A percentile compares a stretch with the other conserved stretches of the same genome.
These are phyloP conservation scores for Medicago ruthenica DNA, from an alignment of 306 rosid species.

Conservation along the genomic window DNA sequence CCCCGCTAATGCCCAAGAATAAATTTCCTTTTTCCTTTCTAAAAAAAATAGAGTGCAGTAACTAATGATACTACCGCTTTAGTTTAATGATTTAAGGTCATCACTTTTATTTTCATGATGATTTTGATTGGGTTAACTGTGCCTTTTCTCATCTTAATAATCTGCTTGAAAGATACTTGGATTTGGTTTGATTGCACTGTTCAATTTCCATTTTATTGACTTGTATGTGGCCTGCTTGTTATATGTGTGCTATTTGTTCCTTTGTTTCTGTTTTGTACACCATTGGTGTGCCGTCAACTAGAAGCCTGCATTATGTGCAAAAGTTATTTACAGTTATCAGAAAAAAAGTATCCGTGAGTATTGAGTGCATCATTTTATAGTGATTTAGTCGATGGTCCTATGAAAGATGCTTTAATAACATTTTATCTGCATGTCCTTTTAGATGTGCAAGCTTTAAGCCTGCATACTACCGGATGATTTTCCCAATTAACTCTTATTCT, in stretches of 20 bases:
- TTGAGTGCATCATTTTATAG: background rate
- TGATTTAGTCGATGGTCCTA: background rate
- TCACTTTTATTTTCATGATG: conserved; percentile 3
- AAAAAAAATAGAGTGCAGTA: background rate
- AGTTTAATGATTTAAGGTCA: conserved; percentile 11
- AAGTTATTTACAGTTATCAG: background rate
- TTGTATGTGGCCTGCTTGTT: conserved; percentile 2
- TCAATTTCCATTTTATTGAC: conserved; percentile 8
- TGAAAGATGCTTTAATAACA: background rate
- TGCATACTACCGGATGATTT: background rate
- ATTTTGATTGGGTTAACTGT: conserved; percentile 8
- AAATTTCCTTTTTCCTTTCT: background rate
- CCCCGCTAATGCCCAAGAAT: background rate
- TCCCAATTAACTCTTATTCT: background rate
- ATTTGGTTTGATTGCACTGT: conserved; percentile 27
- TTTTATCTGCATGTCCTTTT: background rate
- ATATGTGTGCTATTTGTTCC: background rate
- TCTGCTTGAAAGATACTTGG: conserved; percentile 18
- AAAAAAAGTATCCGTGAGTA: background rate
- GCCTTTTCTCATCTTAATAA: conserved; percentile 27
- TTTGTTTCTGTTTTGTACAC: background rate
- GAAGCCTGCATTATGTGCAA: background rate
- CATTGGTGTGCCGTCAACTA: background rate
- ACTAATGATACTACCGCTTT: background rate
- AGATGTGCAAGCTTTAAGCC: background rate